Percentiles rank a stretch among this genome's conserved stretches.
Evolutionary conservation across 306 rosid species (phyloP).

Genomic region (Vigna radiata): DNA sequence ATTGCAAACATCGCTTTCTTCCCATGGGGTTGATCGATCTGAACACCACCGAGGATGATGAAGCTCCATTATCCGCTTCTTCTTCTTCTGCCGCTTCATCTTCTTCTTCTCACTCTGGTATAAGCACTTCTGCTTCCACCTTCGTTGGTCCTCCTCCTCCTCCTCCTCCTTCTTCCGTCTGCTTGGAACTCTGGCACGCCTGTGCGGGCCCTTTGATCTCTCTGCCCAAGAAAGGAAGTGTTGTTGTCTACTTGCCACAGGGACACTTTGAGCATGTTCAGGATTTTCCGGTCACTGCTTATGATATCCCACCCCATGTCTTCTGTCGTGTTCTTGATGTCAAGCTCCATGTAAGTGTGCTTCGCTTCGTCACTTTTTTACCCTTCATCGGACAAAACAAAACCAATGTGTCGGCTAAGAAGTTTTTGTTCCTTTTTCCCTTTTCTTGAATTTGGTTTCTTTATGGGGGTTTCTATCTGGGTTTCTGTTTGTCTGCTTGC

Average conservation of each 20-base stretch:
- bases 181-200: conserved; percentile 99
- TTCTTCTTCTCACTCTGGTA: conserved; percentile 61
- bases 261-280: conserved; percentile 84
- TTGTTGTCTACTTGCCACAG: conserved; percentile 90
- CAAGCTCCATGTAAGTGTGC: conserved; percentile 81
- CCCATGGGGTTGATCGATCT: conserved; percentile 89
- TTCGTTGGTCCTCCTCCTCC: conserved; percentile 35
- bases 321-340: conserved; percentile 95
- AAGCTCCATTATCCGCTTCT: conserved; percentile 64
- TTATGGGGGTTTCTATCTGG: conserved; percentile 39
- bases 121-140: conserved; percentile 50
- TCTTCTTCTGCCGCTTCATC: conserved; percentile 63
- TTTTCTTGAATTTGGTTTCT: conserved; percentile 32
- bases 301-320: conserved; percentile 81
- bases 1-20: conserved; percentile 27
- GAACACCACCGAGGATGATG: conserved; percentile 92
- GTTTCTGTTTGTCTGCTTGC: conserved; percentile 31
- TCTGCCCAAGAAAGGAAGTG: conserved; percentile 82
- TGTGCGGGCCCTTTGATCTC: conserved; percentile 97
- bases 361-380: not conserved
- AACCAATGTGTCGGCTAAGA: conserved; percentile 19
- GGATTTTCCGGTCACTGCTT: conserved; percentile 71
- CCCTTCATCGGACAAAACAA: not conserved
- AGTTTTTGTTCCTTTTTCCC: not conserved
- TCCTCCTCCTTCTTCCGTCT: conserved; percentile 57